phyloP scores from a whole-genome alignment of 306 rosid species.

The Prunus dulcis region DNA sequence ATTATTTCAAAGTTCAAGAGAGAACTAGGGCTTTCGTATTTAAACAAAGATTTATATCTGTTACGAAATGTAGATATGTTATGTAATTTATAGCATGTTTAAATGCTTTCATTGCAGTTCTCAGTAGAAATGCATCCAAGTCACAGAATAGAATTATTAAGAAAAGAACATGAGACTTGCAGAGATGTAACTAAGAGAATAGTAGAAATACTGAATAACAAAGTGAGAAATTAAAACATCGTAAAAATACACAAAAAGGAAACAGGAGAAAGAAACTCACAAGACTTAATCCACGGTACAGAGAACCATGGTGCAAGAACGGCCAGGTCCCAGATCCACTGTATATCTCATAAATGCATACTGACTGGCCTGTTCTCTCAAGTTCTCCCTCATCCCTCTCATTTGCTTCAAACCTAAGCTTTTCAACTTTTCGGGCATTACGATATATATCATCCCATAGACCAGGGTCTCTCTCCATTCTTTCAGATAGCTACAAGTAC shows the following conservation, averaged over 20 bases:
- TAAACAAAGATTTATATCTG: neutral
- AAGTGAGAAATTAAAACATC: neutral
- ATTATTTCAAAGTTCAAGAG: neutral
- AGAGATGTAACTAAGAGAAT: slow-evolving; percentile 7
- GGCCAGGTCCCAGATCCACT: slow-evolving; percentile 84
- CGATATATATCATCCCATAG: slow-evolving; percentile 88
- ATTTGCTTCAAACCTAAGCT: slow-evolving; percentile 79
- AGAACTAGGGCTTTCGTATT: neutral
- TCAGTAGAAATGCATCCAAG: neutral
- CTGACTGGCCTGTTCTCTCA: slow-evolving; percentile 88
- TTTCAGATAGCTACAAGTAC: slow-evolving; percentile 64
- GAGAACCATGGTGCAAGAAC: slow-evolving; percentile 89
- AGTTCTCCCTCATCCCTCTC: slow-evolving; percentile 99
- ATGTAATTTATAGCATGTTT: neutral
- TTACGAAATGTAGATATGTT: neutral
- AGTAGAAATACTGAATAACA: slow-evolving; percentile 5
- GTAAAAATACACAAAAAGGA: neutral
- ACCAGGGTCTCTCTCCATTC: slow-evolving; percentile 64
- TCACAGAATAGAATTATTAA: neutral
- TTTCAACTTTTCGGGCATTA: slow-evolving; percentile 83
- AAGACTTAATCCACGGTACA: slow-evolving; percentile 95
- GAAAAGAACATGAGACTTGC: neutral
- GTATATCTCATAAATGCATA: slow-evolving; percentile 92
- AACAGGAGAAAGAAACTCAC: slow-evolving; percentile 46
- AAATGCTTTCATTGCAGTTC: neutral